Evolutionary conservation across 352 stramenopile species (phyloP), one percentile per base, ranked within the genome.

Genomic region (Poterioochromonas sp.): DNA sequence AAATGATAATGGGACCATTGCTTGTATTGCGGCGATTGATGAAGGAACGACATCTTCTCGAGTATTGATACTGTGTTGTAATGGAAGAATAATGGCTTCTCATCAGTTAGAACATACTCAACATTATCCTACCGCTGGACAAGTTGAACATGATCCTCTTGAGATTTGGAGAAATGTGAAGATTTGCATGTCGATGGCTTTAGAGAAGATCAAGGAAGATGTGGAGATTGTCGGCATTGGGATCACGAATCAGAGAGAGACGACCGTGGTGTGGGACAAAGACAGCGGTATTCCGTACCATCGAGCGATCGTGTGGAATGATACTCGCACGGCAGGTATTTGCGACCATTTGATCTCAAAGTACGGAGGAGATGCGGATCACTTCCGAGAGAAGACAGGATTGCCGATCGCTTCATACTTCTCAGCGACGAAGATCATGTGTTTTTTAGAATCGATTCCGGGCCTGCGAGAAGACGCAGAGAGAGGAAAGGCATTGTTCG

Each of bases 241-340:
- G 68, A 98, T 99, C 83, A 98, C 96, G 18, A 99, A 99, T 87
- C 95, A 99, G 87, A 87, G 96, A 35, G 96, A 99, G 87, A 99
- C 95, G 15, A 95, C 94, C 1, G 79, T 99, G 39, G 88, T 97
- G 32, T 99, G 94, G 94, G 91, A 98, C 86, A 93, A 90, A 82
- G 58, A 82, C 79, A 77, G 11, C 12, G 96, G 96, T 68, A 88
- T 92, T 82, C 91, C 95, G n/a, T 91, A 98, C 60, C 93, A 97
- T 85, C 97, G 98, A 83, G 94, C 95, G 40, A 97, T 99, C 80
- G 94, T 98, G 32, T 99, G 96, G 96, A 95, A 98, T 84, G 95
- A 99, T 82, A 92, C 89, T 58, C 89, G 96, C 43, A 98, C 94
- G 3, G 85, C 87, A n/a, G 82, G 87, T 74, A 96, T 98, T 79